Evolutionary conservation across 140 eudicot species (phyloP), one percentile per base, ranked within the genome.

Genomic region (Stevia rebaudiana): DNA sequence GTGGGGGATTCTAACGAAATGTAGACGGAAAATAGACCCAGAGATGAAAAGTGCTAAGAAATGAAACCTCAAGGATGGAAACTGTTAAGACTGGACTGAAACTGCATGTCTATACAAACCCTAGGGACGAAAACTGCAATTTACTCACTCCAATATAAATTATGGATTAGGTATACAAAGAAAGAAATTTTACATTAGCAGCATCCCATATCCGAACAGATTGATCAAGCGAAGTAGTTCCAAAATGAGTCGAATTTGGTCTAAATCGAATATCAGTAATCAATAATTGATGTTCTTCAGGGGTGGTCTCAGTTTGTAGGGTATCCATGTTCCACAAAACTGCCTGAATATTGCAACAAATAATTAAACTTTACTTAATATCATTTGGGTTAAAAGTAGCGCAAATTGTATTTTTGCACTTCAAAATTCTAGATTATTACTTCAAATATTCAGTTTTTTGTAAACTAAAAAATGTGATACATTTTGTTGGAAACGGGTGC

Each of bases 141-240:
- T n/a, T n/a, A n/a, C n/a, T n/a, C n/a, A n/a, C 49, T 39, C 33
- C 11, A 41, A 30, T 24, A 11, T 24, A 24, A 42, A 49, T 39
- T 39, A 37, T 12, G 11, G n/a, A n/a, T 18, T 15, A 16, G 10
- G 35, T 23, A 22, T 53, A 50, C 28, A 28, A 73, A 37, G 46
- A 39, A 70, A 57, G 21, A 1, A n/a, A n/a, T n/a, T 73, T 74
- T 81, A 90, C 98, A 79, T 90, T 87, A 61, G 95, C 90, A 15
- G 95, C 95, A 87, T 90, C 98, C 98, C 98, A 90, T 44, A 92
- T 55, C 63, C 95, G 79, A 68, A 91, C 95, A 65, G 94, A 87
- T 63, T 77, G 74, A 69, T 90, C 97, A 76, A 71, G 78, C 42
- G 98, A 90, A 53, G 96, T 88, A 41, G 94, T 90, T 23, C 94